Evolutionary conservation across 2,329 filamentous ascomycete genomes (phyloP), one percentile per base, ranked within the genome.

Genomic region (Diaporthe helianthi): DNA sequence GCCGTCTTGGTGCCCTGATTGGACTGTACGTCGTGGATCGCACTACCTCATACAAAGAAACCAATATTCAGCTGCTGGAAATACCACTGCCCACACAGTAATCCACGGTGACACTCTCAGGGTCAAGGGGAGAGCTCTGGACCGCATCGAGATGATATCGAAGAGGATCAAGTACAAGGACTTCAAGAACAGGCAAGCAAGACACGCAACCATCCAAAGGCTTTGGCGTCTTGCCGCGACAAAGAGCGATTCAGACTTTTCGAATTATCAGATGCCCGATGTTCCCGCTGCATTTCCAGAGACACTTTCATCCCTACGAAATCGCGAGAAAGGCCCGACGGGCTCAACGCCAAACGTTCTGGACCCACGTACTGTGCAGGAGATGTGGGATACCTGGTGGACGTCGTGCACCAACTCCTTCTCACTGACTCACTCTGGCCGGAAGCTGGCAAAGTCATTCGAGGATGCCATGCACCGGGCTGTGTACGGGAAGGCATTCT

Each of bases 1-100:
- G 58, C 58, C 58, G n/a, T 49, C 58, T 6, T 63, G 58, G 58
- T 63, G 58, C 15, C 58, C 58, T 2, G 58, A 63, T n/a, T 63
- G 58, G 58, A 63, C 58, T 4, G n/a, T n/a, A n/a, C 33, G 22
- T 12, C 58, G 58, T 17, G 58, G 58, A 17, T 46, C 41, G 7
- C 41, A 46, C n/a, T 63, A 63, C 2, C 13, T 63, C 13, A 22
- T 63, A 13, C 58, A 63, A 9, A 26, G 47, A 19, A 63, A 47
- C 8, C 19, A 63, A 36, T 63, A 63, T 9, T 63, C 44, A 19
- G 58, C 58, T 4, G 58, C 58, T 13, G 58, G 58, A 10, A 33
- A n/a, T 3, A 36, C 44, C 15, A 44, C 19, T 63, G 41, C 58
- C 6, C n/a, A 63, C 8, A 29, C 58, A n/a, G 6, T 12, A 17